Conservation (phyloP, 2,329 filamentous ascomycete species). For the Fusarium sambucinum region DNA sequence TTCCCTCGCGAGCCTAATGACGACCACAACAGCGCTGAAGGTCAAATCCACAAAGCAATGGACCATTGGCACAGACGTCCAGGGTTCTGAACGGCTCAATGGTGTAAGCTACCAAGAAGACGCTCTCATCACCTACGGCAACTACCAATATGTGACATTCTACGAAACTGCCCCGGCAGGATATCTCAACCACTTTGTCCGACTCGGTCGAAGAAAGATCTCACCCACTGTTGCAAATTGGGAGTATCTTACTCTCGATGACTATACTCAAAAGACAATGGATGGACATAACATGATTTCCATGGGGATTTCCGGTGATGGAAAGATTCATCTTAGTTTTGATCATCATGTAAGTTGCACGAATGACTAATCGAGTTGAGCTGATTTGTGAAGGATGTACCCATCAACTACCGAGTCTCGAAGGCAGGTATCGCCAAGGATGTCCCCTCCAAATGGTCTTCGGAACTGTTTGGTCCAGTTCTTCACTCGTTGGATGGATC, state of each 20-base stretch:
- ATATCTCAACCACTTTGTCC: constrained; percentile 29
- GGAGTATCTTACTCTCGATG: constrained; percentile 27
- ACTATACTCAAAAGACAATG: constrained; percentile 36
- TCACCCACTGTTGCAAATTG: constrained; percentile 9
- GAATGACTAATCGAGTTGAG: accelerated
- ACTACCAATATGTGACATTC: constrained; percentile 36
- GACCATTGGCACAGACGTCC: constrained; percentile 32
- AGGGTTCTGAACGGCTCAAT: constrained; percentile 34
- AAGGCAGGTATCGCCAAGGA: constrained; percentile 16
- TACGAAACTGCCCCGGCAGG: constrained; percentile 32
- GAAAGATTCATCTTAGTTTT: constrained; percentile 37
- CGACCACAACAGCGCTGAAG: constrained; percentile 3
- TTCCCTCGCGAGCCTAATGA: constrained; percentile 1
- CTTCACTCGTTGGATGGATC: constrained; percentile 26
- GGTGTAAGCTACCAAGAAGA: constrained; percentile 40
- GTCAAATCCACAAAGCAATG: constrained; percentile 30
- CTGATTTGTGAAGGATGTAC: constrained; percentile 29
- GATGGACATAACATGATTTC: constrained; percentile 40
- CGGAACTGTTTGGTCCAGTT: constrained; percentile 25
- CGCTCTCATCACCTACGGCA: constrained; percentile 29
- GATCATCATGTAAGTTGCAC: constrained; percentile 28
- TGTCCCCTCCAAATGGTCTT: constrained; percentile 15
- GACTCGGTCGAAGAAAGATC: constrained; percentile 21
- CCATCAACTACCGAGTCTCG: constrained; percentile 31
- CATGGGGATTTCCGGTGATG: constrained; percentile 38